Evolutionary conservation across 2,329 filamentous ascomycete species (phyloP), one percentile per base, ranked within the genome.

Genomic region (Fusarium subtropicale): DNA sequence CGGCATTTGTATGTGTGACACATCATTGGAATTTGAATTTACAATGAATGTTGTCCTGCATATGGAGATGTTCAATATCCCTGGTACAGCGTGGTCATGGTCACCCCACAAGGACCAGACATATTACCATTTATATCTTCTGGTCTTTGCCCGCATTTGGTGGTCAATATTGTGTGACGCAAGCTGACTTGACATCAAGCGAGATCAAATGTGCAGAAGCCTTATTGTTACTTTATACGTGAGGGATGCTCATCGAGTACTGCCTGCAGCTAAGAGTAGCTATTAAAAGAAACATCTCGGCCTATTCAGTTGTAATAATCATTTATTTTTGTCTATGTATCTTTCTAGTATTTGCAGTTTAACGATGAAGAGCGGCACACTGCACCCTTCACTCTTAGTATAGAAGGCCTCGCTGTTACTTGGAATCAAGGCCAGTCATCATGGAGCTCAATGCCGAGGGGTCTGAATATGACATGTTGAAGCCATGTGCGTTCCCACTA

Each of bases 401-500:
- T 50, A 39, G 64, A 45, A 59, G 65, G 65, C 58, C 64, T 68
- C 64, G 58, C 39, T 28, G 24, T 48, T 33, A 33, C 34, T 45
- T n/a, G 53, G 22, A 34, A 53, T n/a, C 36, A 31, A 59, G 48
- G 31, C 62, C 48, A 30, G 24, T 59, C 50, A 46, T 41, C 24
- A 28, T n/a, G 13, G 22, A 30, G 11, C 26, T 20, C 34, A 20
- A 36, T 5, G 26, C 31, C 31, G 33, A 38, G 12, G 28, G 15
- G 13, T 18, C 33, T 5, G 42, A 33, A 52, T 56, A 68, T 41
- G 68, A 70, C 41, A 70, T 56, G 24, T 68, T 68, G 22, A 70
- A 70, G 9, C 68, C 68, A 55, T 70, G 68, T 28, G 67, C 52
- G 38, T 58, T 46, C 15, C 67, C 68, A 18, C 65, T 70, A 4